Conservation (phyloP, 2,329 filamentous ascomycete species). For the Cladosporium sp. region DNA sequence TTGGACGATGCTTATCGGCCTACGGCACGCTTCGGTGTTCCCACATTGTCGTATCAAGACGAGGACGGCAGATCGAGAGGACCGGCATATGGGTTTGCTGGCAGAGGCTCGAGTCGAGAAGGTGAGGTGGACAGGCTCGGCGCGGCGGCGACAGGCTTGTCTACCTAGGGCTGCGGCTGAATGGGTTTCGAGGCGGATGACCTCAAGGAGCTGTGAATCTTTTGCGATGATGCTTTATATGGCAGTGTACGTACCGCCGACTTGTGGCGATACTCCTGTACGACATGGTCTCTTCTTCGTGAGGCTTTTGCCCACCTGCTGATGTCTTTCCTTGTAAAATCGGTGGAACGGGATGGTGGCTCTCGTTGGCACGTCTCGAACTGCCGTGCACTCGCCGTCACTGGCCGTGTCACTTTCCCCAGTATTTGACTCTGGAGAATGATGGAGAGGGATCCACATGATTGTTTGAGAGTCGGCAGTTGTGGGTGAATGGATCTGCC, state of each 20-base stretch:
- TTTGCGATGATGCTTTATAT: background rate
- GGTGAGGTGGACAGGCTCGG: background rate
- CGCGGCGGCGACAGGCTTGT: background rate
- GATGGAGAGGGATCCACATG: background rate
- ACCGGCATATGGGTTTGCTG: background rate
- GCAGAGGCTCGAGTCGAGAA: no score
- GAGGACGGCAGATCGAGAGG: conserved; percentile 12
- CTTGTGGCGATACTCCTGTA: background rate
- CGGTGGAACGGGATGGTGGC: background rate
- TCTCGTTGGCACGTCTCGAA: background rate
- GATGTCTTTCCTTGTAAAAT: background rate
- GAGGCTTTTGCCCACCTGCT: background rate
- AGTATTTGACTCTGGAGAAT: conserved; percentile 6
- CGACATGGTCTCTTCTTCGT: background rate
- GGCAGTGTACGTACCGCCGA: background rate
- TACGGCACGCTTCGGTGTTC: conserved; percentile 10
- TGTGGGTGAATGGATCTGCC: background rate
- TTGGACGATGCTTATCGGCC: conserved; percentile 10
- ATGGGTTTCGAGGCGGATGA: background rate
- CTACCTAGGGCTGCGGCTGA: conserved; percentile 4
- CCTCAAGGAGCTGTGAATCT: background rate
- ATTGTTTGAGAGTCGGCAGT: background rate
- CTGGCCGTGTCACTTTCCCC: conserved; percentile 1
- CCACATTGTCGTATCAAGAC: background rate
- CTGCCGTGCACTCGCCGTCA: conserved; percentile 5